Conservation (phyloP, 2,329 filamentous ascomycete genomes). For the Zymoseptoria ardabiliae region DNA sequence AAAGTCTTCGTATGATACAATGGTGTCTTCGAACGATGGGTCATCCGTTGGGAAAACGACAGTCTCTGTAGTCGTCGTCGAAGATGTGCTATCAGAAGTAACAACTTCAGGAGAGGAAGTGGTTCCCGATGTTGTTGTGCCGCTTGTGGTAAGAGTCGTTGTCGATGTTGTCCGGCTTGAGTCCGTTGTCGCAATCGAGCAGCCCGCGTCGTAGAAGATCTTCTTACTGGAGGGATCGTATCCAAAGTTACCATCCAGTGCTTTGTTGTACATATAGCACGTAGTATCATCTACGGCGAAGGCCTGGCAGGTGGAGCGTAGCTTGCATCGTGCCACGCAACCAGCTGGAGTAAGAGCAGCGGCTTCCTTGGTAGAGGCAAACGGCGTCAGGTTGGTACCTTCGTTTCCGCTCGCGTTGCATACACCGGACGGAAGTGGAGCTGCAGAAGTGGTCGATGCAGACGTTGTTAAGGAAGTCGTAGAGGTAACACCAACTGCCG, state of each 20-base stretch:
- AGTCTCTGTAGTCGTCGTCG: background rate
- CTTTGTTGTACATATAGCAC: background rate
- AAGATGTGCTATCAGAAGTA: background rate
- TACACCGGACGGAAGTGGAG: background rate
- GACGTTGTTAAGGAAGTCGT: background rate
- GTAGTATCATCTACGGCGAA: background rate
- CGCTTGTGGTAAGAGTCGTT: background rate
- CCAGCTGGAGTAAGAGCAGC: background rate
- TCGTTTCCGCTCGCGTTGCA: background rate
- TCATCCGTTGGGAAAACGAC: background rate
- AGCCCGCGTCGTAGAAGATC: background rate
- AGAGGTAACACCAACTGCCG: background rate
- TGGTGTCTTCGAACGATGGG: background rate
- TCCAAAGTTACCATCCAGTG: background rate
- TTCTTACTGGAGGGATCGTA: background rate
- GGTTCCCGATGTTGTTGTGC: background rate
- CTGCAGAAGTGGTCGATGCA: background rate
- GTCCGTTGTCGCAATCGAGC: background rate
- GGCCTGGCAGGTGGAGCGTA: background rate
- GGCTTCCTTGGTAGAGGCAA: background rate
- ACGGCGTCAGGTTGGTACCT: too few species aligned
- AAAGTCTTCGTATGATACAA: constrained; percentile 1
- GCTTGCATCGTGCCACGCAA: background rate
- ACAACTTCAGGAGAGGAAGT: background rate
- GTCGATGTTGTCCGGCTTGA: background rate